phyloP scores from a whole-genome alignment of 2,329 filamentous ascomycete genomes.

The Fusarium avenaceum region DNA sequence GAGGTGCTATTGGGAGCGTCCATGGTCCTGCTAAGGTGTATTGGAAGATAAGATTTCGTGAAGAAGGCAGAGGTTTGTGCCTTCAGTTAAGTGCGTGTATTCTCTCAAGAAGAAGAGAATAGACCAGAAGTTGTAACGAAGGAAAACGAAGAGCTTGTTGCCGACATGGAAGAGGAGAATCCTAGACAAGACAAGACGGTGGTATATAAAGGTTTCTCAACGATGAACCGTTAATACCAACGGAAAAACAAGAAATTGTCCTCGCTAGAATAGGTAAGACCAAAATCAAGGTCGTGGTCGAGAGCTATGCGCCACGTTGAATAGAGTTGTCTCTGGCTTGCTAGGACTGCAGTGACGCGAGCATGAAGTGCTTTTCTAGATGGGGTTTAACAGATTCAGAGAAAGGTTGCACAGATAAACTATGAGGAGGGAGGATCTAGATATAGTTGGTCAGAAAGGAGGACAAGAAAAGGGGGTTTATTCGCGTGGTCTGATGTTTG shows the following conservation, averaged over 20 bases:
- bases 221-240: constrained; percentile 28
- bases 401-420: neutral
- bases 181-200: constrained; percentile 13
- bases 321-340: constrained; percentile 24
- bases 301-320: constrained; percentile 43
- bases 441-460: constrained; percentile 32
- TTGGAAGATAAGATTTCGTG: neutral
- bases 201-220: constrained; percentile 34
- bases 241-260: constrained; percentile 29
- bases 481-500: constrained; percentile 3
- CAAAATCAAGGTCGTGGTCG: constrained; percentile 23
- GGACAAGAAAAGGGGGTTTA: constrained; percentile 6
- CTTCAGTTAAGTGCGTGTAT: neutral
- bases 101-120: neutral
- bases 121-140: neutral
- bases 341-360: constrained; percentile 16
- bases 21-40: constrained; percentile 26
- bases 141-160: constrained; percentile 8
- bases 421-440: constrained; percentile 16
- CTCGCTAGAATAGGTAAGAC: constrained; percentile 39
- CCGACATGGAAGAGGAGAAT: neutral
- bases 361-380: constrained; percentile 12
- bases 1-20: constrained; percentile 29
- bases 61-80: neutral
- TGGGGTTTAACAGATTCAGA: constrained; percentile 16